Evolutionary conservation across 1,284 basidiomycete species (phyloP), one percentile per base, ranked within the genome.

Genomic region (Ganoderma sinense): DNA sequence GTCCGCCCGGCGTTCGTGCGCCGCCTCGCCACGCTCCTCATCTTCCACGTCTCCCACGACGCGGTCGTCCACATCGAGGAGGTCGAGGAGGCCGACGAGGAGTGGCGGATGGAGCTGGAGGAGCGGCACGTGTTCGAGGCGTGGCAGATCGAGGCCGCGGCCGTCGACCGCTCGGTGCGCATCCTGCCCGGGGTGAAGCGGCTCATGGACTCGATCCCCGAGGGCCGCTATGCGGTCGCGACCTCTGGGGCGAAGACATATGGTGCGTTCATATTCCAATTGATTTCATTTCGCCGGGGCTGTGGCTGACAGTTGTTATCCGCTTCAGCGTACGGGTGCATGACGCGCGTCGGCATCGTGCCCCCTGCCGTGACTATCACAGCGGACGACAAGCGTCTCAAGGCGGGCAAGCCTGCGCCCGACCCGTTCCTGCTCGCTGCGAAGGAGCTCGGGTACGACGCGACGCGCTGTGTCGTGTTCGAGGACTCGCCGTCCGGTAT

Each of bases 381-480:
- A 20, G 92, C 92, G 51, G 92, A 94, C 78, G 92, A 94, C 83
- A 88, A 86, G 75, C 88, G 88, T 59, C 82, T 90, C 71, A 88
- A 88, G 75, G 87, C 87, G 0, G 88, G 88, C 45, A 91, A 92
- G 80, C 91, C 91, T 55, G 87, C 88, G 23, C 91, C 90, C 5
- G 90, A 93, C 78, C 91, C 92, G 0, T 94, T 93, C 86, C 84
- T 94, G 67, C 87, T 93, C 67, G 92, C 92, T 4, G 92, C 92
- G 6, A 80, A 88, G 73, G 90, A 91, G 78, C 88, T 94, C 66
- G 92, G 92, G 1, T 92, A 84, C 75, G 81, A 85, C 18, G 85
- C 89, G 20, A 79, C 81, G 65, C 83, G 84, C 14, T 90, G 89
- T 69, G 86, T 94, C 72, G 91, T 94, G 65, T 92, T 93, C 72